A percentile compares a stretch with the other conserved stretches of the same genome.
Evolutionary conservation across 176 grass and related monocot genomes (phyloP).

Genomic region (Aegilops bicornis): DNA sequence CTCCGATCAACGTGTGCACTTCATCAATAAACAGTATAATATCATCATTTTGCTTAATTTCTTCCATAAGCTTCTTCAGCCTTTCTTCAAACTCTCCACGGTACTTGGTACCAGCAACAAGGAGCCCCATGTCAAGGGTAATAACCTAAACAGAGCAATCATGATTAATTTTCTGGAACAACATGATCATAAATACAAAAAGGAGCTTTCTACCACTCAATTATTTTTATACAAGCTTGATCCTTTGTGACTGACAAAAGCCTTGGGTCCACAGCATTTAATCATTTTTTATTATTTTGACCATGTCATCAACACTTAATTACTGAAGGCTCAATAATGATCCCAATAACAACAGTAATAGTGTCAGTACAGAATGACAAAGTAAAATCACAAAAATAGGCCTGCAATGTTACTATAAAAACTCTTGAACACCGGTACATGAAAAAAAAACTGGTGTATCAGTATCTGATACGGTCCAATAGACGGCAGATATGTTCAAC

Average conservation of each 20-base stretch:
- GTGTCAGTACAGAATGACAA: not conserved
- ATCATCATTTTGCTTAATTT: conserved; percentile 98
- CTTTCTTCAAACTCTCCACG: conserved; percentile 99
- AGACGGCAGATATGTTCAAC: not conserved
- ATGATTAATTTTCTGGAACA: conserved; percentile 14
- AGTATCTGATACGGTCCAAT: not conserved
- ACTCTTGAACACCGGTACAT: not conserved
- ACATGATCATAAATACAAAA: not conserved
- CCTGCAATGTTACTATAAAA: not conserved
- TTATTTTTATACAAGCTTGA: not conserved
- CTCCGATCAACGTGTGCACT: conserved; percentile 97
- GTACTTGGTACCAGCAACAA: conserved; percentile 99
- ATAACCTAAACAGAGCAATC: conserved; percentile 64
- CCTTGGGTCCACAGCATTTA: not conserved
- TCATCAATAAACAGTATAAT: conserved; percentile 99
- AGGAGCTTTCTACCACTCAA: not conserved
- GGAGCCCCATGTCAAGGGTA: conserved; percentile 99
- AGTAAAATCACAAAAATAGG: not conserved
- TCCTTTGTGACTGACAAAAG: not conserved
- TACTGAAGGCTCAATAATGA: not conserved
- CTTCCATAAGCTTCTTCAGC: conserved; percentile 98
- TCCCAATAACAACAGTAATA: not conserved
- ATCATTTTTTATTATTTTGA: too few species aligned
- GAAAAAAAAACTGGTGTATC: not conserved
- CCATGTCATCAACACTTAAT: not conserved